These are phyloP conservation scores for Trametes meyenii DNA, from an alignment of 768 basidiomycete genomes.

Conservation along the genomic window DNA sequence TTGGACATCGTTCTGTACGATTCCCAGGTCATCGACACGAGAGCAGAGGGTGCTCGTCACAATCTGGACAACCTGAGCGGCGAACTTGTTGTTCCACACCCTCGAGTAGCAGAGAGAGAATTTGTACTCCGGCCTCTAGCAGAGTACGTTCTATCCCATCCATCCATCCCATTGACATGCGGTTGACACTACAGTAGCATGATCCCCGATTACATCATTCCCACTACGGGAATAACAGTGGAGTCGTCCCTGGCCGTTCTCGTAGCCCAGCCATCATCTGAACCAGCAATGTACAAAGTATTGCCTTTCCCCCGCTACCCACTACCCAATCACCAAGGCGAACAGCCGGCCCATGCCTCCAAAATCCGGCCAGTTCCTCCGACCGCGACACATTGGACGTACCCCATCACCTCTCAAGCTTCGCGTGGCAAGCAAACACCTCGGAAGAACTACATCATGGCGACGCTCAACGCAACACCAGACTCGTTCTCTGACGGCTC, in stretches of 20 bases:
- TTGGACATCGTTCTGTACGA: constrained; percentile 87
- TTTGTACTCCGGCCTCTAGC: constrained; percentile 88
- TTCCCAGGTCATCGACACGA: constrained; percentile 57
- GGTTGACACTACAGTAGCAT: constrained; percentile 55
- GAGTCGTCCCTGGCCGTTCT: constrained; percentile 48
- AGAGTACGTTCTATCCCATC: constrained; percentile 63
- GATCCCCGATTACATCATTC: constrained; percentile 75
- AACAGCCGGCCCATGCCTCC: constrained; percentile 12
- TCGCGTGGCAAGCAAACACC: constrained; percentile 2
- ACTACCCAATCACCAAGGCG: constrained; percentile 24
- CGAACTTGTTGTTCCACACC: constrained; percentile 86
- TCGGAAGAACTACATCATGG: constrained; percentile 76
- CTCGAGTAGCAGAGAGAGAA: constrained; percentile 78
- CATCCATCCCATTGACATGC: not conserved
- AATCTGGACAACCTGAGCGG: constrained; percentile 57
- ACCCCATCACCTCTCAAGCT: constrained; percentile 35
- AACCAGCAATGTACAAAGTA: constrained; percentile 68
- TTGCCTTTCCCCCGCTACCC: constrained; percentile 71
- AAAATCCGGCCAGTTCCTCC: constrained; percentile 40
- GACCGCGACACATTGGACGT: constrained; percentile 55
- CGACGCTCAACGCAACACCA: constrained; percentile 89
- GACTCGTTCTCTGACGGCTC: constrained; percentile 96
- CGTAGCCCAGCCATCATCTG: constrained; percentile 32
- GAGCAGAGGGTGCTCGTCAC: constrained; percentile 41
- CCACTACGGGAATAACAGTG: constrained; percentile 52